Percentiles rank a stretch among this genome's conserved stretches.
Evolutionary conservation across 2,329 filamentous ascomycete species (phyloP).

Genomic region (Xylariaceae sp.): DNA sequence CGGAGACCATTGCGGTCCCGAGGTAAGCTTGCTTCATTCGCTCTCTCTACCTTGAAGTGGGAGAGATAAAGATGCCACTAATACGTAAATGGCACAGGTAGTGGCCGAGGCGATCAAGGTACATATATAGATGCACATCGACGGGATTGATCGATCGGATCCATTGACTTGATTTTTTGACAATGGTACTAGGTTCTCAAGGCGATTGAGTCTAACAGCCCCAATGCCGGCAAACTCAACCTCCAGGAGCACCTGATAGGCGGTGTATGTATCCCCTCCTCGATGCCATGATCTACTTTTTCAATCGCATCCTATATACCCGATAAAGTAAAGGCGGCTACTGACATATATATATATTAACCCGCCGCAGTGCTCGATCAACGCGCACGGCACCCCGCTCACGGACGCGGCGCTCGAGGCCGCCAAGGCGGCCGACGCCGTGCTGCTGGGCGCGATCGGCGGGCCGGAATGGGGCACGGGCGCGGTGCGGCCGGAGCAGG

Average conservation of each 20-base stretch:
- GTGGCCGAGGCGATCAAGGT: constrained; percentile 86
- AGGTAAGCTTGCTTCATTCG: constrained; percentile 58
- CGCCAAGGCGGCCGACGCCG: constrained; percentile 83
- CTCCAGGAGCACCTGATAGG: constrained; percentile 89
- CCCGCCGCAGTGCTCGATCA: constrained; percentile 83
- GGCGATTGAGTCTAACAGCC: constrained; percentile 71
- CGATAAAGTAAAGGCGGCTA: constrained; percentile 4
- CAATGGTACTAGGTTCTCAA: constrained; percentile 66
- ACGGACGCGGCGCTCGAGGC: constrained; percentile 82
- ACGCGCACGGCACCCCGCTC: constrained; percentile 75
- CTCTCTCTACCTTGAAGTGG: background rate
- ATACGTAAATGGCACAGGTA: constrained; percentile 53
- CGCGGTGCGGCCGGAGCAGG: constrained; percentile 86
- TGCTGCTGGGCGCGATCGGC: constrained; percentile 90
- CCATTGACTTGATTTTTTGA: constrained; percentile 5
- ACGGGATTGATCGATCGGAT: background rate
- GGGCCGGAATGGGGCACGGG: constrained; percentile 97
- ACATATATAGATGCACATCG: constrained; percentile 27
- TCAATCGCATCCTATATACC: background rate
- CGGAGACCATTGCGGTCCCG: constrained; percentile 84
- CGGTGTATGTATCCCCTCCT: constrained; percentile 53
- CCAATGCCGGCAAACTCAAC: constrained; percentile 76
- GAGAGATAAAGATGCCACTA: background rate
- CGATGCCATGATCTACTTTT: constrained; percentile 6
- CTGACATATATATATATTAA: background rate